Conservation (phyloP, 129 eudicot genomes). For the Lactuca sativa region DNA sequence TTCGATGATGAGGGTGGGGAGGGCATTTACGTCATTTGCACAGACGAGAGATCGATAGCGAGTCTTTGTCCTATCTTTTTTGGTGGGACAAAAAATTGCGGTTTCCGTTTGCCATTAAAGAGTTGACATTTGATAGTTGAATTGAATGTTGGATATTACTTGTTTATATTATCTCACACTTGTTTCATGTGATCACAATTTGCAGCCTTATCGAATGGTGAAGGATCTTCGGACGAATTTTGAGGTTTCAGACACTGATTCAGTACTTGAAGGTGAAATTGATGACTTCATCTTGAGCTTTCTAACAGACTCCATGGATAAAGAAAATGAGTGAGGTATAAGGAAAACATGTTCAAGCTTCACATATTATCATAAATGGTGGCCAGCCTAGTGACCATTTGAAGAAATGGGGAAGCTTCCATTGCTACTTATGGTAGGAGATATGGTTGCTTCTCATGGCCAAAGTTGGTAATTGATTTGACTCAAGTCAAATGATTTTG, state of each 20-base stretch:
- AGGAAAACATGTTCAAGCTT: slow-evolving; percentile 4
- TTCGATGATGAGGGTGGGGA: neutral
- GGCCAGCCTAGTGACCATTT: slow-evolving; percentile 1
- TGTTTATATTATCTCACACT: neutral
- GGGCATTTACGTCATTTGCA: neutral
- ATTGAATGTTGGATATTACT: neutral
- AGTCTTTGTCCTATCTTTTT: neutral
- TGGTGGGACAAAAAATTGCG: neutral
- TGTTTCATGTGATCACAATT: slow-evolving; percentile 4
- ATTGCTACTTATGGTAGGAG: neutral
- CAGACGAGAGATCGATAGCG: neutral
- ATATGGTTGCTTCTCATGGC: neutral
- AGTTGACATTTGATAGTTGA: neutral
- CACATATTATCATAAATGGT: neutral
- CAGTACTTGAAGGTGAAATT: slow-evolving; percentile 84
- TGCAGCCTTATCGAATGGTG: slow-evolving; percentile 93
- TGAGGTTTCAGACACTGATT: slow-evolving; percentile 89
- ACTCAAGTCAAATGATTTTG: neutral
- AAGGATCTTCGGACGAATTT: slow-evolving; percentile 81
- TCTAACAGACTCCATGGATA: slow-evolving; percentile 74
- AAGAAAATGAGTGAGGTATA: slow-evolving; percentile 44
- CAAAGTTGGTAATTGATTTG: slow-evolving; percentile 6
- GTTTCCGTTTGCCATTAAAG: neutral
- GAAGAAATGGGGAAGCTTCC: neutral
- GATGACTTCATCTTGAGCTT: slow-evolving; percentile 84